These are phyloP conservation scores for Nepenthes alata DNA, from an alignment of 179 eudicot genomes.

Conservation along the genomic window DNA sequence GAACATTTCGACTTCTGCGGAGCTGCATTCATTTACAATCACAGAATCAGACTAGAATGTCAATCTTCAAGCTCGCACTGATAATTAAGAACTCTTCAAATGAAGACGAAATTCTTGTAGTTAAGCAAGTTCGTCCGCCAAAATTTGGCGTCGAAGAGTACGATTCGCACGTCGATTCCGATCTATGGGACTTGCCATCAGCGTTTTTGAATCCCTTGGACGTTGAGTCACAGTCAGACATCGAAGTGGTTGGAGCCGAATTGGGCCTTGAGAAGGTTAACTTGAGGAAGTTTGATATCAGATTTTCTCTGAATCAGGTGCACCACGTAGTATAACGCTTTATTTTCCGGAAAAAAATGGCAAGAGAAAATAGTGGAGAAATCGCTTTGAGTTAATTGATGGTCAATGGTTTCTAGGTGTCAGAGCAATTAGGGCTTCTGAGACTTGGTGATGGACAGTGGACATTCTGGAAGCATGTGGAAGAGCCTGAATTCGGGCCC, in stretches of 20 bases:
- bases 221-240: slow-evolving; percentile 12
- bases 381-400: not conserved
- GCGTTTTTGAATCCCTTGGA: slow-evolving; percentile 21
- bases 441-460: slow-evolving; percentile 26
- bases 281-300: slow-evolving; percentile 36
- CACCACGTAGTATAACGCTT: not conserved
- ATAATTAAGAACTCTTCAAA: slow-evolving; percentile 39
- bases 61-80: slow-evolving; percentile 36
- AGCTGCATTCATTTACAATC: not conserved
- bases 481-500: slow-evolving; percentile 84
- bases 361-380: not conserved
- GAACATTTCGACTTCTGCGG: not conserved
- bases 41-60: slow-evolving; percentile 17
- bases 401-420: slow-evolving; percentile 28
- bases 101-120: slow-evolving; percentile 38
- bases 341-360: not conserved
- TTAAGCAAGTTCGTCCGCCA: slow-evolving; percentile 56
- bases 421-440: slow-evolving; percentile 42
- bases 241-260: slow-evolving; percentile 33
- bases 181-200: slow-evolving; percentile 77
- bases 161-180: slow-evolving; percentile 67
- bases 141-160: slow-evolving; percentile 57
- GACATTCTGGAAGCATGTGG: slow-evolving; percentile 52
- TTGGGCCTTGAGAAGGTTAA: slow-evolving; percentile 23
- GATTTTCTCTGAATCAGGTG: slow-evolving; percentile 47